Base-by-base conservation (phyloP, 805 yeast species). In the Teunomyces tritomae region DNA sequence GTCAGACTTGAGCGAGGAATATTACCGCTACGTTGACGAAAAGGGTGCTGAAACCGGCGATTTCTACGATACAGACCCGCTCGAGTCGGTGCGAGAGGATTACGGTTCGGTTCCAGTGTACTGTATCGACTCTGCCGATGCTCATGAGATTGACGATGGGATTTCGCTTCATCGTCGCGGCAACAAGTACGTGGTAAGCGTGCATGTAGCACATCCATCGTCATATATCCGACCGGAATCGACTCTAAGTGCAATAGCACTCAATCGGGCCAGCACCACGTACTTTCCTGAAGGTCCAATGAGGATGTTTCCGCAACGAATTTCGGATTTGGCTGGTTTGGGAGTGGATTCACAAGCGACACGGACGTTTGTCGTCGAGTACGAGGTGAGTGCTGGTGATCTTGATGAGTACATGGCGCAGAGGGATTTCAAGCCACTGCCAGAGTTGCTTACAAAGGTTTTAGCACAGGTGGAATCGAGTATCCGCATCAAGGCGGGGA, bases 111-210 rank as follows among this genome's bases (percentile, higher is more conserved):
- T 77, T 9, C 76, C 79, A 0, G 83, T 90, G 1, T 92, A 82
- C 62, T 90, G 97, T 65, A 89, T 92, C 49, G 99, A 94, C 66
- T 76, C 85, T 2, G 79, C 72, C 3, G 76, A 75, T 36, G 96
- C 98, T 0, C 85, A 85, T 55, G 98, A 94, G 64, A 86, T 94
- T 49, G 99, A 92, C 64, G 99, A 92, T 65, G 99, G 97, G 41
- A 74, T 92, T 26, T 81, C 96, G 1, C 70, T 92, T 14, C 70
- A 70, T 39, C 52, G 50, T 3, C 45, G 59, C 2, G 57, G 56
- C 27, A 52, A 53, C 26, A 58, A 58, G 10, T 79, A 68, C 54
- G 67, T 71, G 8, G 54, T 91, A 4, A 78, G 84, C 28, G 74
- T 89, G 1, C 96, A 87, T 62, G 80, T 92, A 52, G 97, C 98